A percentile compares a stretch with the other conserved stretches of the same genome.
Evolutionary conservation across 306 rosid genomes (phyloP).

Genomic region (Trifolium subterraneum): DNA sequence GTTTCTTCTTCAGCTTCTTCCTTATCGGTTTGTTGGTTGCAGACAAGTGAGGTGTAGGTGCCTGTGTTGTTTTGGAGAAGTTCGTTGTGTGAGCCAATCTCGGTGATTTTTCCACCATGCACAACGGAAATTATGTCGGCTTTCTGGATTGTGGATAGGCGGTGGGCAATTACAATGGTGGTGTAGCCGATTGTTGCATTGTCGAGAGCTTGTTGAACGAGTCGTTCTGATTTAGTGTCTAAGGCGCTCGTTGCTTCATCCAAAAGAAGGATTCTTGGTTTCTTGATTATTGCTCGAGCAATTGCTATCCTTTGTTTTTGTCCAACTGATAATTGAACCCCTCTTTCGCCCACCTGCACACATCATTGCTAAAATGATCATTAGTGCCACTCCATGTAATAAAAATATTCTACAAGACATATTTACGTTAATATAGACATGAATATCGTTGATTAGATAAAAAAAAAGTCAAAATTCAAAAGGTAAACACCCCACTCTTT

Average conservation of each 20-base stretch:
- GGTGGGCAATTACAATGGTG: constrained; percentile 65
- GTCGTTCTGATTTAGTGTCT: constrained; percentile 59
- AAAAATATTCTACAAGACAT: too few species aligned
- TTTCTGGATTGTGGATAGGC: constrained; percentile 59
- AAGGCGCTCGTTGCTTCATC: constrained; percentile 82
- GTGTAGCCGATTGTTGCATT: constrained; percentile 54
- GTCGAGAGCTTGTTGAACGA: constrained; percentile 66
- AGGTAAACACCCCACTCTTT: too few species aligned
- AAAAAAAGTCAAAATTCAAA: too few species aligned
- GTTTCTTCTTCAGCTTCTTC: background rate
- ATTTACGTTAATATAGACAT: too few species aligned
- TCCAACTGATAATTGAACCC: constrained; percentile 69
- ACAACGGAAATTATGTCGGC: constrained; percentile 54
- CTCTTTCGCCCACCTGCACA: constrained; percentile 63
- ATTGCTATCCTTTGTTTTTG: constrained; percentile 74
- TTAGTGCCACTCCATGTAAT: too few species aligned
- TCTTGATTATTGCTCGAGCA: constrained; percentile 61
- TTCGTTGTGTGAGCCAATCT: constrained; percentile 49
- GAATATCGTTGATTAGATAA: too few species aligned
- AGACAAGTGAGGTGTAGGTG: constrained; percentile 43
- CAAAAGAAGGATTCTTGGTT: constrained; percentile 57
- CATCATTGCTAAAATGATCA: background rate
- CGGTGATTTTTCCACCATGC: constrained; percentile 42
- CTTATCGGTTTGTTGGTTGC: constrained; percentile 43
- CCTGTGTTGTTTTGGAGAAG: constrained; percentile 38